A percentile compares a stretch with the other conserved stretches of the same genome.
phyloP scores from a whole-genome alignment of 805 yeast genomes.

The Brettanomyces sp. region DNA sequence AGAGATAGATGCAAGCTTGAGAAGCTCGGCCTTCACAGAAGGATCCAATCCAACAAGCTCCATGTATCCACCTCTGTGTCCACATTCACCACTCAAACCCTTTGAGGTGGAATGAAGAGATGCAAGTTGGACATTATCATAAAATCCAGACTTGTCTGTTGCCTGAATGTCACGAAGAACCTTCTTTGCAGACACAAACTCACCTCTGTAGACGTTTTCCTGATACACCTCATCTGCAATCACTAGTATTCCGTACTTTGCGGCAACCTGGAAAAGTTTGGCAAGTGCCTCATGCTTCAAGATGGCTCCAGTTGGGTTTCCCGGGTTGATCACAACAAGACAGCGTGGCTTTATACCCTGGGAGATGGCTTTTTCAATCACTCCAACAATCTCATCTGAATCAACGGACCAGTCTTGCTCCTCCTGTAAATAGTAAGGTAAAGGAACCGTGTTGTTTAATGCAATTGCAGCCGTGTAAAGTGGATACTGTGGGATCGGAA shows the following conservation, averaged over 20 bases:
- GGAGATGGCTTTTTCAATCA: slow-evolving; percentile 37
- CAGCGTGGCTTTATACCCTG: slow-evolving; percentile 61
- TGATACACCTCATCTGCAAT: slow-evolving; percentile 98
- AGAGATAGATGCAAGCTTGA: slow-evolving; percentile 83
- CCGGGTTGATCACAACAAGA: slow-evolving; percentile 92
- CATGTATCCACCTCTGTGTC: slow-evolving; percentile 99
- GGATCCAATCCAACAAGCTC: slow-evolving; percentile 75
- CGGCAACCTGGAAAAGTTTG: slow-evolving; percentile 69
- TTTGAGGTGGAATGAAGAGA: slow-evolving; percentile 96
- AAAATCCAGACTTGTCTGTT: slow-evolving; percentile 40
- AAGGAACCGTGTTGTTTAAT: slow-evolving; percentile 68
- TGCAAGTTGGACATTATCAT: slow-evolving; percentile 73
- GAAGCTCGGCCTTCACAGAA: slow-evolving; percentile 60
- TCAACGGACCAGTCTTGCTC: slow-evolving; percentile 76
- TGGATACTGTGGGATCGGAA: slow-evolving; percentile 98
- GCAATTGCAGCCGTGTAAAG: slow-evolving; percentile 92
- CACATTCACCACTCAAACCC: slow-evolving; percentile 98
- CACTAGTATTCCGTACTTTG: slow-evolving; percentile 72
- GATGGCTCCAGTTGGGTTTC: slow-evolving; percentile 95
- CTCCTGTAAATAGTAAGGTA: slow-evolving; percentile 85
- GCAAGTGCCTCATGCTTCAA: slow-evolving; percentile 56
- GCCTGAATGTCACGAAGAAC: slow-evolving; percentile 59
- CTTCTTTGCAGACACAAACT: slow-evolving; percentile 78
- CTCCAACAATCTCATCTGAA: slow-evolving; percentile 48
- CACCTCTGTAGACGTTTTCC: slow-evolving; percentile 76